Evolutionary conservation across 495 filamentous ascomycete genomes (phyloP).

Genomic region (Penicillium alfredii): DNA sequence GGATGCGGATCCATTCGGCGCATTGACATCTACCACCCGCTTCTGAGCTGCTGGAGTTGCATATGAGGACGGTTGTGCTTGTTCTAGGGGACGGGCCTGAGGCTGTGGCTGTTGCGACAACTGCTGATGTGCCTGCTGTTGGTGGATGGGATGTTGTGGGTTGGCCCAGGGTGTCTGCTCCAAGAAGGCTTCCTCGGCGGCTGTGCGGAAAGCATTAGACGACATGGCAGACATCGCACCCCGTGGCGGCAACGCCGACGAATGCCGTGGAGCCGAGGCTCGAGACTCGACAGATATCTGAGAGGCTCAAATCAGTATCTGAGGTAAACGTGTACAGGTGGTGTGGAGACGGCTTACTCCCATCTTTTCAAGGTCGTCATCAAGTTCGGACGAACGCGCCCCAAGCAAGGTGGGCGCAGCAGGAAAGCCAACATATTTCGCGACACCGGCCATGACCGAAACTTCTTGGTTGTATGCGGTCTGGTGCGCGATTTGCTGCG

Average conservation of each 20-base stretch:
- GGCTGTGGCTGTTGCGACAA: conserved; percentile 33
- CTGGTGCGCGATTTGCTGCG: conserved; percentile 70
- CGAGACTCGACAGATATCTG: conserved; percentile 39
- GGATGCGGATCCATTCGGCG: conserved; percentile 51
- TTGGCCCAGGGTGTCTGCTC: conserved; percentile 85
- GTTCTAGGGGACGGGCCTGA: conserved; percentile 28
- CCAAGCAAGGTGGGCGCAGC: conserved; percentile 78
- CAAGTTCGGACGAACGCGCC: conserved; percentile 64
- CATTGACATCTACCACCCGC: conserved; percentile 46
- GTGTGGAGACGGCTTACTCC: conserved; percentile 55
- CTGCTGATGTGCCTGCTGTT: conserved; percentile 38
- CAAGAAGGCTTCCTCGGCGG: conserved; percentile 76
- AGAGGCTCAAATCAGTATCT: conserved; percentile 7
- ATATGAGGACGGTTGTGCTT: conserved; percentile 32
- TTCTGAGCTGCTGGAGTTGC: conserved; percentile 50
- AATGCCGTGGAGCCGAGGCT: conserved; percentile 21
- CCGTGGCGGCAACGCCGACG: conserved; percentile 23
- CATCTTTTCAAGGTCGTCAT: conserved; percentile 85
- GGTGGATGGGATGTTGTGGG: conserved; percentile 73
- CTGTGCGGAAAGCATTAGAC: conserved; percentile 36
- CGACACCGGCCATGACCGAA: conserved; percentile 79
- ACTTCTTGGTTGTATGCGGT: conserved; percentile 90
- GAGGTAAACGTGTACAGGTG: background rate
- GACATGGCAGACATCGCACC: conserved; percentile 34
- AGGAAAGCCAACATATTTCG: conserved; percentile 92